These are phyloP conservation scores for Castanea mollissima DNA, from an alignment of 306 rosid genomes.

Conservation along the genomic window DNA sequence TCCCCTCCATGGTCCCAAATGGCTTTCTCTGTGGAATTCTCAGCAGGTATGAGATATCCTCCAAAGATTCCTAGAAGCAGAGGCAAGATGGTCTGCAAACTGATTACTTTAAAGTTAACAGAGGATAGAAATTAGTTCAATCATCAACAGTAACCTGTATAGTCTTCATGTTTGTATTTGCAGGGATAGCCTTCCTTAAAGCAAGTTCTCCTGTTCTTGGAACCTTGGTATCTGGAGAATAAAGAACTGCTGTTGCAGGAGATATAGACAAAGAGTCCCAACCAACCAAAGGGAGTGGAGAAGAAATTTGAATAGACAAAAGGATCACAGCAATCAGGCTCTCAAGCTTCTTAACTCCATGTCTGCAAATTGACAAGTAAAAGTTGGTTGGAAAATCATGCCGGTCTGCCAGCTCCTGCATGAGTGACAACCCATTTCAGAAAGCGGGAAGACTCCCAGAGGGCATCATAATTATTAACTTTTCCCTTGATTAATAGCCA, in stretches of 20 bases:
- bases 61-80: conserved; percentile 66
- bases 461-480: not conserved
- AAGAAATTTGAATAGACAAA: conserved; percentile 50
- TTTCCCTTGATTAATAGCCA: not conserved
- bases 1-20: conserved; percentile 93
- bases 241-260: conserved; percentile 67
- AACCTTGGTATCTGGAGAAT: conserved; percentile 88
- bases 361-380: conserved; percentile 27
- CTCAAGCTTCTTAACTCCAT: conserved; percentile 46
- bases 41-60: conserved; percentile 76
- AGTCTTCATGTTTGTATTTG: conserved; percentile 77
- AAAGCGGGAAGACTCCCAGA: not conserved
- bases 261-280: conserved; percentile 36
- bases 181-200: conserved; percentile 85
- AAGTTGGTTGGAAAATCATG: conserved; percentile 17
- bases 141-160: conserved; percentile 60
- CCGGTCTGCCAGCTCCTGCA: conserved; percentile 46
- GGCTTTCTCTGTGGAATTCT: conserved; percentile 97
- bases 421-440: conserved; percentile 39
- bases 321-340: conserved; percentile 51
- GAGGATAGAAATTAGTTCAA: not conserved
- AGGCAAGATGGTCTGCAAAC: conserved; percentile 13
- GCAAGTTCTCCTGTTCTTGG: conserved; percentile 94
- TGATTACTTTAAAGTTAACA: not conserved
- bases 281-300: conserved; percentile 49